A percentile compares a stretch with the other conserved stretches of the same genome.
phyloP scores from a whole-genome alignment of 2,329 filamentous ascomycete species.

The Fusarium sp. region DNA sequence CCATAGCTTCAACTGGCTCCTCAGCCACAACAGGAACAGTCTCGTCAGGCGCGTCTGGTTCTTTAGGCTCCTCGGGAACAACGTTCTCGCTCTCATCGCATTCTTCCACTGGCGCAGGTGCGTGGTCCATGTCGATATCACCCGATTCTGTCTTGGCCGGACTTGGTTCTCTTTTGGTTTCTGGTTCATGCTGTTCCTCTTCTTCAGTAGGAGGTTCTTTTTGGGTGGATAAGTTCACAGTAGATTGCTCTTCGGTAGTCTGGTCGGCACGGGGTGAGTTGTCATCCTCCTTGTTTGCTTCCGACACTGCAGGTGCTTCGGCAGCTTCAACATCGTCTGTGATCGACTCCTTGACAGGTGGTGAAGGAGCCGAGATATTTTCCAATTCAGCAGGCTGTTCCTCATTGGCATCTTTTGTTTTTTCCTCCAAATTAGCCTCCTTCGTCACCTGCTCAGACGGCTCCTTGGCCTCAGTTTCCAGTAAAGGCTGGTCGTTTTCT shows the following conservation, averaged over 20 bases:
- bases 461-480: neutral
- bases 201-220: neutral
- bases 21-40: conserved; percentile 2
- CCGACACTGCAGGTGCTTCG: neutral
- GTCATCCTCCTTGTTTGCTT: neutral
- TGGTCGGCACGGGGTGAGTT: neutral
- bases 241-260: conserved; percentile 14
- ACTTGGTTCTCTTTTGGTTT: conserved; percentile 3
- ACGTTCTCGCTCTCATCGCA: conserved; percentile 1
- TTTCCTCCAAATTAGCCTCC: neutral
- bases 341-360: conserved; percentile 2
- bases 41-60: conserved; percentile 4
- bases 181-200: conserved; percentile 1
- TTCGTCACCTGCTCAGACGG: neutral
- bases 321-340: conserved; percentile 20
- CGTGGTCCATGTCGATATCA: conserved; percentile 21
- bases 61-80: conserved; percentile 1
- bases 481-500: conserved; percentile 3
- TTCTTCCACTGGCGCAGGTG: conserved; percentile 10
- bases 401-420: neutral
- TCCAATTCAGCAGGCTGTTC: neutral
- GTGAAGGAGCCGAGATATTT: neutral
- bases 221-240: neutral
- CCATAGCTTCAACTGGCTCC: conserved; percentile 40
- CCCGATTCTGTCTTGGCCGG: conserved; percentile 6